Base-by-base conservation (phyloP, 169 alveolate genomes). In the Plasmodium reichenowi region DNA sequence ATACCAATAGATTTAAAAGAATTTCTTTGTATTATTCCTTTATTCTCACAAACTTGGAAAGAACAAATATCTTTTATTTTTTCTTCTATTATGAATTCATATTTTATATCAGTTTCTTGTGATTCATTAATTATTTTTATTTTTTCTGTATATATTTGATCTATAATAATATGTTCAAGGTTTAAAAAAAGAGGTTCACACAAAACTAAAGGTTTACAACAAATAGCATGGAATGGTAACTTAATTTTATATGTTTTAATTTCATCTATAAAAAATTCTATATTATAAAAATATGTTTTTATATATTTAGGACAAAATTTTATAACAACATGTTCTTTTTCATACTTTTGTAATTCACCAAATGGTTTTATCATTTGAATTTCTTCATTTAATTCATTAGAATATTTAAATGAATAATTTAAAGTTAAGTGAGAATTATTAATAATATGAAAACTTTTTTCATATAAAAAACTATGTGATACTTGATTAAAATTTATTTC, bases 331-430 rank as follows among this genome's bases (percentile, higher is more conserved):
- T 63, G 1, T 78, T 78, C 71, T 67, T 78, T 70, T 45, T 38
- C 89, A 64, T 8, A 78, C 9, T 67, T 64, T 8, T 24, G 10
- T 45, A 78, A 78, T 8, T 15, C 48, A 70, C 38, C 50, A 50
- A 15, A 26, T 26, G 15, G 9, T 26, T 78, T 59, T 20, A 64
- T 10, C n/a, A 78, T 78, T 63, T 64, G 64, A 24, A 78, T 58
- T 78, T 78, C 78, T 48, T 78, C 71, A 64, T 78, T 78, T 20
- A 78, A 78, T 78, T 78, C 89, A 15, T 78, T 48, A 64, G 62
- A 32, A 38, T 64, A 48, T 48, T 78, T 78, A 48, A 78, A 64
- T 50, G 70, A 17, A 59, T 78, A 78, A 32, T 78, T 70, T 50
- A 78, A 38, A 20, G 58, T 50, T 54, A 78, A 66, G n/a, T 78